Evolutionary conservation across 192 early-diverging fungal species (phyloP).

Genomic region (Backusella australiensis): DNA sequence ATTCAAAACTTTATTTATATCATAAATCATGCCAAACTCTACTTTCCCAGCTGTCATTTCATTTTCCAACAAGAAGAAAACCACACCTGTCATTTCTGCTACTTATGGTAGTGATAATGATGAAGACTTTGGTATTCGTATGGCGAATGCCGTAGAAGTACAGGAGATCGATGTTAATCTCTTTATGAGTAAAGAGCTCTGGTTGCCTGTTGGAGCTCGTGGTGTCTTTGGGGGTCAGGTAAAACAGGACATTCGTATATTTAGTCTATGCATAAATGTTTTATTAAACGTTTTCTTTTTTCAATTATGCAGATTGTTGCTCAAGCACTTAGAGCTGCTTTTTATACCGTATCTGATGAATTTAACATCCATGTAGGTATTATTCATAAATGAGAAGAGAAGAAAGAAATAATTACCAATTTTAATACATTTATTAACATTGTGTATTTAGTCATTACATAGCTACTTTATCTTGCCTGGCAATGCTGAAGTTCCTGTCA

Average conservation of each 20-base stretch:
- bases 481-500: slow-evolving; percentile 66
- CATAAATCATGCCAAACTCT: background rate
- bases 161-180: slow-evolving; percentile 70
- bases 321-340: slow-evolving; percentile 73
- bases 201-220: slow-evolving; percentile 76
- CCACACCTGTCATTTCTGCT: background rate
- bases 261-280: background rate
- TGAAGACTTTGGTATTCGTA: slow-evolving; percentile 3
- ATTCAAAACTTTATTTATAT: background rate
- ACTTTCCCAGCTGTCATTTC: background rate
- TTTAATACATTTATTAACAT: too few species aligned
- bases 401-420: background rate
- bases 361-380: slow-evolving; percentile 56
- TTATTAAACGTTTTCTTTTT: background rate
- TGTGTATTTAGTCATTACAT: slow-evolving; percentile 60
- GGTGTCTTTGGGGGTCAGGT: slow-evolving; percentile 81
- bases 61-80: background rate
- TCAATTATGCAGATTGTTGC: slow-evolving; percentile 30
- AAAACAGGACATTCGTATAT: background rate
- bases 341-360: slow-evolving; percentile 63
- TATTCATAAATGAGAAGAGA: background rate
- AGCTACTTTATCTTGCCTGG: slow-evolving; percentile 85
- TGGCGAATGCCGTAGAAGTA: slow-evolving; percentile 41
- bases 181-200: slow-evolving; percentile 72
- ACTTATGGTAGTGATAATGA: background rate